Conservation (phyloP, 202 grass and related monocot species). For the Elaeis oleifera region DNA sequence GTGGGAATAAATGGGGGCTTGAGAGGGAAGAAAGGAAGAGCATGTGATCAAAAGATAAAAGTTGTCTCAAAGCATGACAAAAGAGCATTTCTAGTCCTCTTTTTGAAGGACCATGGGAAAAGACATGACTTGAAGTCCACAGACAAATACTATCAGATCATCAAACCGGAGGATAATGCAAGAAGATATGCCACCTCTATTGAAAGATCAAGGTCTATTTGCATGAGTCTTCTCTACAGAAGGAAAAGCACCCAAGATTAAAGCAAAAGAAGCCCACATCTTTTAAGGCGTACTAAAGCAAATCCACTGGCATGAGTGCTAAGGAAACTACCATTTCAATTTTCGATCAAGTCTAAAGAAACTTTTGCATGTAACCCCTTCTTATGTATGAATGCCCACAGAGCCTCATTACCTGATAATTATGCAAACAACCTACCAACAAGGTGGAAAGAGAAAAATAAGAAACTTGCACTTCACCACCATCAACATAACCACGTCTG, state of each 20-base stretch:
- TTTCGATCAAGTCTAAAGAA: no score
- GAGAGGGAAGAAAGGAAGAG: neutral
- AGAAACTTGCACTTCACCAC: no score
- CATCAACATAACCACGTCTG: no score
- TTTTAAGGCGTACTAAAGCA: neutral
- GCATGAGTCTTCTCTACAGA: neutral
- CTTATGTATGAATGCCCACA: no score
- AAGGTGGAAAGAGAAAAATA: no score
- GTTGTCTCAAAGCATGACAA: slow-evolving; percentile 16
- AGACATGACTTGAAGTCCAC: neutral
- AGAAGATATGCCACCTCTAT: neutral
- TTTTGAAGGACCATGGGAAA: slow-evolving; percentile 1
- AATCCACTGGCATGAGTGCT: neutral
- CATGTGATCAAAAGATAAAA: slow-evolving; percentile 9
- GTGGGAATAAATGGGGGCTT: no score
- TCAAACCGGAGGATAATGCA: neutral
- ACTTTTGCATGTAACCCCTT: no score
- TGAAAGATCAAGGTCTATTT: slow-evolving; percentile 4
- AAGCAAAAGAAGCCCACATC: neutral
- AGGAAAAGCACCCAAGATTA: neutral
- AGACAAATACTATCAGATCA: neutral
- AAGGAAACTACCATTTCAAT: neutral
- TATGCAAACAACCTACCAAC: no score
- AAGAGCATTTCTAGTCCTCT: neutral
- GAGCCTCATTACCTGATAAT: no score